Base-by-base conservation (phyloP, 2,329 filamentous ascomycete species). In the Colletotrichum ledebouriae region DNA sequence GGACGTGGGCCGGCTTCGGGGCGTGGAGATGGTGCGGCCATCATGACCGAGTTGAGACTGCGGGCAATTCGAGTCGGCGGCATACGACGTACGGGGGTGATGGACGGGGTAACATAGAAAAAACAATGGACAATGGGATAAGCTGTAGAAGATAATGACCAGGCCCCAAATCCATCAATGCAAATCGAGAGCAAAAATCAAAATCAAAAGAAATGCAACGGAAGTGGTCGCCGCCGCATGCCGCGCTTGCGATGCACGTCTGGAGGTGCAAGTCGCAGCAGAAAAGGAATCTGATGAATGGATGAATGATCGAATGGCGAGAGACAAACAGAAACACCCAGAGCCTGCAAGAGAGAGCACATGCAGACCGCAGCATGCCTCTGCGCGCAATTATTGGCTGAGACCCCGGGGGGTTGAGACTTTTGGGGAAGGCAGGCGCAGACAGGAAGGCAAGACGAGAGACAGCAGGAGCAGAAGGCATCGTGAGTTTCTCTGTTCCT, bases 191-290 rank as follows among this genome's bases (percentile, higher is more conserved):
- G 20, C 22, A 29, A 34, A 17, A 17, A 29, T 25, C 49, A 17
- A 39, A 39, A 39, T 58, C 41, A 58, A 57, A 58, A 50, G 60
- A 65, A 64, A 59, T 55, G 46, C 53, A 68, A 22, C 53, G 33
- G 53, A 44, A 37, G 53, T 63, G 52, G 56, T 53, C 66, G 61
- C 44, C 49, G 58, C 58, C 53, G 63, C 53, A 59, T 70, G 59
- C 47, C 50, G 67, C 64, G 63, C 55, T 63, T 63, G 59, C 55
- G 59, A 59, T 63, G 62, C 58, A 63, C 52, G 59, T 67, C 67
- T 68, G 42, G 25, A 64, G 47, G 68, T 50, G 63, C 59, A 68
- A 53, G 68, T 39, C 22, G 49, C 42, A 68, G 41, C n/a, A 34
- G 17, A 15, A 55, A n/a, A 59, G 29, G 29, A 55, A 49, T 68